Percentiles rank a stretch among this genome's conserved stretches.
These are phyloP conservation scores for Phytopythium ostracodes DNA, from an alignment of 352 stramenopile genomes.

Conservation along the genomic window DNA sequence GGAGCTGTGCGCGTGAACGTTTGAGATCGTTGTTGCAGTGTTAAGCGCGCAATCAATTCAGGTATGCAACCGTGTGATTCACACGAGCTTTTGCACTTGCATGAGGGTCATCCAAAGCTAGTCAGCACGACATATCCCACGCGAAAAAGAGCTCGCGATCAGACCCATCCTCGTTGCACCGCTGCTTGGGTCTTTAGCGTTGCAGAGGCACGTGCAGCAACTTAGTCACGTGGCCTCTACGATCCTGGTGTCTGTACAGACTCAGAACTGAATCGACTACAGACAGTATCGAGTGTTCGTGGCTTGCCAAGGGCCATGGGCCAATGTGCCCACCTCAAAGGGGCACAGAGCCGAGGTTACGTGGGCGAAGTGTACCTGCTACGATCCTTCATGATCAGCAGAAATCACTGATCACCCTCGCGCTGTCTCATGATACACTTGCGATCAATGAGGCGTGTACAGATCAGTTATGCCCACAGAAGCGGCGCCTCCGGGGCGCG, in stretches of 20 bases:
- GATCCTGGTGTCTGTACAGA: neutral
- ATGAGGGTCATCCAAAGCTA: too few species aligned
- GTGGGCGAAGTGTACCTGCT: too few species aligned
- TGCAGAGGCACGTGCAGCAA: too few species aligned
- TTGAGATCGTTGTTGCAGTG: too few species aligned
- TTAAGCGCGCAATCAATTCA: neutral
- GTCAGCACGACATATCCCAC: too few species aligned
- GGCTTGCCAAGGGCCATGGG: neutral
- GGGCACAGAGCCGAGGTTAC: too few species aligned
- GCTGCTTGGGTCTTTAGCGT: neutral
- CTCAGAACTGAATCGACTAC: too few species aligned
- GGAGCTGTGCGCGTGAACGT: neutral
- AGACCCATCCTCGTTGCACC: too few species aligned
- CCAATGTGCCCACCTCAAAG: neutral
- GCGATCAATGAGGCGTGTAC: neutral
- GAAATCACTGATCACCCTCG: neutral
- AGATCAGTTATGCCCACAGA: neutral
- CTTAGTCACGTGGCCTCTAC: too few species aligned
- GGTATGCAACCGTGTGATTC: neutral
- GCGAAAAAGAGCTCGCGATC: too few species aligned
- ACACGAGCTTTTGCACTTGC: too few species aligned
- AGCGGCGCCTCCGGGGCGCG: neutral
- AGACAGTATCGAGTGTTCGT: too few species aligned
- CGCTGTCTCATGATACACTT: neutral
- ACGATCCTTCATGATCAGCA: neutral